Evolutionary conservation across 768 basidiomycete species (phyloP), one percentile per base, ranked within the genome.

Genomic region (Pleurotus tuber-regium): DNA sequence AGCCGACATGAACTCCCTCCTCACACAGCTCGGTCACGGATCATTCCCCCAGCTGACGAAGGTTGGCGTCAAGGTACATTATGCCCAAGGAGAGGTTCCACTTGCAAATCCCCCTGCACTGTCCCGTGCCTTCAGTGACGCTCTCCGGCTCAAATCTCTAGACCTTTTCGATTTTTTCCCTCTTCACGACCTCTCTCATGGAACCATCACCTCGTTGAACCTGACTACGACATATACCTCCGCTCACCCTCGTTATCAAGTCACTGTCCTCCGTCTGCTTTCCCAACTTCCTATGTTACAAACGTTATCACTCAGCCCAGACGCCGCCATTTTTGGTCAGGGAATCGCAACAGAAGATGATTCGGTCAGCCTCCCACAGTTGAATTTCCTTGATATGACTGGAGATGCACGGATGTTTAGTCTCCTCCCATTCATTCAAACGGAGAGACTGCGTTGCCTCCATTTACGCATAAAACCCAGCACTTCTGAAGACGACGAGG

Each of bases 141-240:
- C 72, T 9, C 70, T 72, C 14, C 62, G 57, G 38, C 59, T 80
- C 41, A 59, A 58, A 49, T 61, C 59, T 12, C 59, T 75, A 48
- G 51, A 60, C 38, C 64, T 76, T 33, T 70, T 69, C 41, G 66
- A 70, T 57, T 57, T 66, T 49, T 51, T 74, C 31, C 73, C 76
- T 5, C 58, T 59, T 43, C 59, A 51, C 14, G 64, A 67, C 53
- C 60, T 58, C 46, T 51, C 74, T 50, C 68, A 71, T 23, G 48
- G 63, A 25, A 64, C 59, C 29, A 61, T 76, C 55, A 70, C 67
- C 10, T 60, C 61, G 31, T 55, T 78, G 18, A 63, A 61, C 11
- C 56, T 78, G 46, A 55, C 58, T 41, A 60, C 78, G 25, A 61
- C 66, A 12, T 42, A 21, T 42, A 12, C 41, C 9, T 9, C 16